A percentile compares a stretch with the other conserved stretches of the same genome.
Conservation (phyloP, 805 yeast species). For the Metschnikowia sp. region DNA sequence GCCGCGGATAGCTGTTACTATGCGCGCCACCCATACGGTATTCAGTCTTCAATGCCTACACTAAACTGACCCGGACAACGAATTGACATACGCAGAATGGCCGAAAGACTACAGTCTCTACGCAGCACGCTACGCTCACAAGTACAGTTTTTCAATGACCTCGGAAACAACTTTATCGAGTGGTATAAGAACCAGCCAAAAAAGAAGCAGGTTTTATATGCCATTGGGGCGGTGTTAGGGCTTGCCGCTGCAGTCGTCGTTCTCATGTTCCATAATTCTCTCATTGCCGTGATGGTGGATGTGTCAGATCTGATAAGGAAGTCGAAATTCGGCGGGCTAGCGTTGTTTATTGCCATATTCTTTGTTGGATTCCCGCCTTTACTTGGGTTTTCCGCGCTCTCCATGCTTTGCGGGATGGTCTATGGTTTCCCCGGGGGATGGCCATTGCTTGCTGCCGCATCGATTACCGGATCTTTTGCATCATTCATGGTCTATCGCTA, state of each 20-base stretch:
- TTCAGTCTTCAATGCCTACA: too few relatives aligned
- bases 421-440: slow-evolving; percentile 83
- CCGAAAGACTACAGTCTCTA: background rate
- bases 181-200: slow-evolving; percentile 21
- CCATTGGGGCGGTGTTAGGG: slow-evolving; percentile 18
- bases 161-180: slow-evolving; percentile 2
- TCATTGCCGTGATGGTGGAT: slow-evolving; percentile 36
- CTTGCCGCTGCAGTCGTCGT: slow-evolving; percentile 16
- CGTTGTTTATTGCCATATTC: slow-evolving; percentile 53
- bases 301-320: slow-evolving; percentile 46
- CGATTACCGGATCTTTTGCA: slow-evolving; percentile 69
- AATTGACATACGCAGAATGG: background rate
- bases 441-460: slow-evolving; percentile 66
- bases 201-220: slow-evolving; percentile 12
- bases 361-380: slow-evolving; percentile 86
- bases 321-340: slow-evolving; percentile 37
- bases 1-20: too few relatives aligned
- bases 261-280: slow-evolving; percentile 32
- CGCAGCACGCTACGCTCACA: slow-evolving; percentile 1
- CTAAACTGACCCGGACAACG: too few relatives aligned
- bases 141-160: background rate
- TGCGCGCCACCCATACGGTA: too few relatives aligned
- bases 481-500: slow-evolving; percentile 69
- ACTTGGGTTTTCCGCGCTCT: slow-evolving; percentile 72
- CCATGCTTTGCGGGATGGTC: slow-evolving; percentile 70